Base-by-base conservation (phyloP, 352 stramenopile species). In the Halophytophthora batemanensis region DNA sequence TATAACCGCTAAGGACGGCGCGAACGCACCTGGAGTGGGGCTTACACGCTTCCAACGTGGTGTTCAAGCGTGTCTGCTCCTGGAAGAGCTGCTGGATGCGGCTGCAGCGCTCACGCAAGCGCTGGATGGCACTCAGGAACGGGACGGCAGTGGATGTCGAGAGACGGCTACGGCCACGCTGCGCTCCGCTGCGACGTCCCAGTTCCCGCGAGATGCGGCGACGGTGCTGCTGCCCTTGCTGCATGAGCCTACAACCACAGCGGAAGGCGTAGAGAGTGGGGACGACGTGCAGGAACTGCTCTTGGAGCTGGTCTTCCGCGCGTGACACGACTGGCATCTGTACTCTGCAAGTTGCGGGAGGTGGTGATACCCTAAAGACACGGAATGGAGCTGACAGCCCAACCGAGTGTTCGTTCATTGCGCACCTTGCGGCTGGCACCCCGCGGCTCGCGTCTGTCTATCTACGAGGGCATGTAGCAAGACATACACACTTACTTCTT, bases 21-120 rank as follows among this genome's bases (percentile, higher is more conserved):
- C 21, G 4, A 40, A 17, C 10, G 45, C 1, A 19, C 42, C 53
- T 43, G 18, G 29, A 14, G 59, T 66, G 36, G 47, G 47, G 1
- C 23, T 66, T 5, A 34, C 53, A 15, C 42, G 42, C 11, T 66
- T 66, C 43, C 47, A 53, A 31, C 53, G 53, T 44, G 47, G 46
- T n/a, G 53, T 66, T 1, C 46, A 62, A 25, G 28, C 19, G n/a
- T 66, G 59, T 36, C 53, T 66, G 1, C 37, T 66, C 3, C 14
- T 59, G 18, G 59, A 66, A 55, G 59, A 66, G 4, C 47, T 66
- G 3, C 7, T 66, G 7, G 59, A 66, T 41, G 41, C 53, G 42
- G 53, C 47, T 6, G 47, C 37, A 1, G 50, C 61, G 28, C 18
- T 66, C 11, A 54, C 58, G 54, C 59, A 66, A 59, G 37, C 53